Evolutionary conservation across 2,329 filamentous ascomycete genomes (phyloP).

Genomic region (Aspergillus caelatus): DNA sequence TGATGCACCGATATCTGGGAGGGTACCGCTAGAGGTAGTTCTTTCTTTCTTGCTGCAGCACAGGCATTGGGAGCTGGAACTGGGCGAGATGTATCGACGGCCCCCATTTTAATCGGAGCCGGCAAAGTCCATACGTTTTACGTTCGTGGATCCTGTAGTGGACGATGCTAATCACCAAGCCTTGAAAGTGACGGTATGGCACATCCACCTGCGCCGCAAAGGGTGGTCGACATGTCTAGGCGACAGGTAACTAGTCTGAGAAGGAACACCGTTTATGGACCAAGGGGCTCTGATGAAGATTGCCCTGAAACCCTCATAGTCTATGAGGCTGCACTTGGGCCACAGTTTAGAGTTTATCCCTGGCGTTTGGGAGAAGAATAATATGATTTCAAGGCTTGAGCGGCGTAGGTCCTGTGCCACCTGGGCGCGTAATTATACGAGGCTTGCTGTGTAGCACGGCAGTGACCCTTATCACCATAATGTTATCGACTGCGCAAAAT

Average conservation of each 20-base stretch:
- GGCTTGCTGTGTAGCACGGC: not conserved
- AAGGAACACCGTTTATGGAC: not conserved
- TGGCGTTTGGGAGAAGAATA: not conserved
- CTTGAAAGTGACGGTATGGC: not conserved
- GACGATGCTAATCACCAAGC: not conserved
- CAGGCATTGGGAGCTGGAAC: not conserved
- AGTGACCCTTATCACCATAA: not conserved
- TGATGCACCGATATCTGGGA: not conserved
- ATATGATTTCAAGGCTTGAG: not conserved
- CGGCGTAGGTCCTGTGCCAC: conserved; percentile 11
- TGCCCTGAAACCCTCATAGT: not conserved
- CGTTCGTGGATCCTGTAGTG: not conserved
- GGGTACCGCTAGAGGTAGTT: not conserved
- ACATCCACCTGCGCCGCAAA: not conserved
- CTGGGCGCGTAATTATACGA: conserved; percentile 1
- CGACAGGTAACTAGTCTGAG: not conserved
- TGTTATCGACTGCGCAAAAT: not conserved
- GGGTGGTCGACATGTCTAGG: not conserved
- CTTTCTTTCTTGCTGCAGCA: not conserved
- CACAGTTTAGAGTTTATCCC: conserved; percentile 3
- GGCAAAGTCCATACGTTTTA: not conserved
- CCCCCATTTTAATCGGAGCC: not conserved
- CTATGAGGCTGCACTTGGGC: not conserved
- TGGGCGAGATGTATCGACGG: not conserved
- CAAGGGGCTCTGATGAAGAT: not conserved